Percentiles rank a stretch among this genome's conserved stretches.
Evolutionary conservation across 2,329 filamentous ascomycete genomes (phyloP).

Genomic region (Pestalotiopsis sp.): DNA sequence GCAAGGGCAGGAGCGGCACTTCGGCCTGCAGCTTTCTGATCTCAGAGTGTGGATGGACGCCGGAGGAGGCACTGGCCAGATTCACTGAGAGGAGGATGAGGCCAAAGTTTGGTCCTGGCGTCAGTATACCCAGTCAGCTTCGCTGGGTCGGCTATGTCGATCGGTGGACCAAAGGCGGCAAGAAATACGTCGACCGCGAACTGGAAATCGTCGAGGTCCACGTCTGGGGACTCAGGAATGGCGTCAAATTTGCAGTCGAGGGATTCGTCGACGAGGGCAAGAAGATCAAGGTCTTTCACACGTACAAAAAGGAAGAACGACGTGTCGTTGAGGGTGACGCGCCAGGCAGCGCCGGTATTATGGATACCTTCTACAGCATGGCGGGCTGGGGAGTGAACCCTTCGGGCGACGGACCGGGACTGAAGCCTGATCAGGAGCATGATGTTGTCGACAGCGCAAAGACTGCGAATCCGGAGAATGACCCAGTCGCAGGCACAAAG

Average conservation of each 20-base stretch:
- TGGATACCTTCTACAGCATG: conserved; percentile 58
- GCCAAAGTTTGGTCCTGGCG: conserved; percentile 82
- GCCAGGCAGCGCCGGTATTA: conserved; percentile 50
- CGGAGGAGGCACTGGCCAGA: conserved; percentile 54
- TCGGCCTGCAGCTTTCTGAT: conserved; percentile 89
- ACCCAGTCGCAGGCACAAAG: conserved; percentile 13
- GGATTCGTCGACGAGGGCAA: conserved; percentile 89
- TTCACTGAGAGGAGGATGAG: conserved; percentile 87
- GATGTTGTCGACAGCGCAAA: conserved; percentile 41
- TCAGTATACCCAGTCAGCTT: conserved; percentile 91
- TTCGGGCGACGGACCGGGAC: neutral
- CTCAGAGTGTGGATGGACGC: conserved; percentile 71
- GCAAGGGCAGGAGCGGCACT: conserved; percentile 91
- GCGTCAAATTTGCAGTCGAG: conserved; percentile 85
- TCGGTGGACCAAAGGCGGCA: conserved; percentile 75
- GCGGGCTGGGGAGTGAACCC: conserved; percentile 37
- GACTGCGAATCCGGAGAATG: conserved; percentile 16
- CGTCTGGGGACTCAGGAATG: conserved; percentile 84
- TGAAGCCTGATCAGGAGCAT: conserved; percentile 28
- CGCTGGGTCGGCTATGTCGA: conserved; percentile 89
- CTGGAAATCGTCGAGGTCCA: conserved; percentile 89
- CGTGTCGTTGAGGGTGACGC: conserved; percentile 64
- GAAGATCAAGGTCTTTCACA: conserved; percentile 81
- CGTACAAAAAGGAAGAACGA: conserved; percentile 75
- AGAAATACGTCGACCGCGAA: conserved; percentile 79